Evolutionary conservation across 345 rosid species (phyloP), one percentile per base, ranked within the genome.

Genomic region (Aurinia saxatilis): DNA sequence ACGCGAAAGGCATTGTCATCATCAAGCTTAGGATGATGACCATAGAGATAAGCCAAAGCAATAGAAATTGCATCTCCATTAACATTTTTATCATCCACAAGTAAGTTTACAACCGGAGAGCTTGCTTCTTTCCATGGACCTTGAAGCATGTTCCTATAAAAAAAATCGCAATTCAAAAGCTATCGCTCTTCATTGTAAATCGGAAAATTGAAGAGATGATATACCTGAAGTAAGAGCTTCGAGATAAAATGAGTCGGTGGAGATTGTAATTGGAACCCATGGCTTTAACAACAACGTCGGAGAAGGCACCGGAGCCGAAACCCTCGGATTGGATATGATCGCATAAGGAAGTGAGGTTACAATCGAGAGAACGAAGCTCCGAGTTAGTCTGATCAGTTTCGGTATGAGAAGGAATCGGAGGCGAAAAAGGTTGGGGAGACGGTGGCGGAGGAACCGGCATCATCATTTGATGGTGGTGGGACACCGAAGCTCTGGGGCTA

Each of bases 101-200:
- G 80, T 72, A 92, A 74, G 50, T 77, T 77, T 10, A 89, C 86
- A 52, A 82, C 61, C 6, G 88, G 96, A 30, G 96, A 82, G 30
- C 63, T 77, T 30, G 98, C 95, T 79, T 92, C 98, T 75, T 89
- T 92, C 98, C 98, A 92, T 33, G 91, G 95, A 72, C 95, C 93
- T 54, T 89, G 91, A 8, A 92, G 79, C 98, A 92, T 92, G 45
- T 84, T 92, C 85, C 98, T 92, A 59, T 0, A 57, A 53, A 55
- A 46, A 57, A 47, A 39, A 48, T 7, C 14, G 7, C 44, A 30
- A n/a, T 45, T 47, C 63, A 46, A 46, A 66, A 55, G 7, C 62
- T 4, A 8, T 30, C 33, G 40, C 30, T 12, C 40, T 10, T 6
- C 7, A 8, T 14, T 9, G 6, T 35, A 44, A 34, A 41, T 36